These are phyloP conservation scores for Irpex lacteus DNA, from an alignment of 1,284 basidiomycete species.

Conservation along the genomic window DNA sequence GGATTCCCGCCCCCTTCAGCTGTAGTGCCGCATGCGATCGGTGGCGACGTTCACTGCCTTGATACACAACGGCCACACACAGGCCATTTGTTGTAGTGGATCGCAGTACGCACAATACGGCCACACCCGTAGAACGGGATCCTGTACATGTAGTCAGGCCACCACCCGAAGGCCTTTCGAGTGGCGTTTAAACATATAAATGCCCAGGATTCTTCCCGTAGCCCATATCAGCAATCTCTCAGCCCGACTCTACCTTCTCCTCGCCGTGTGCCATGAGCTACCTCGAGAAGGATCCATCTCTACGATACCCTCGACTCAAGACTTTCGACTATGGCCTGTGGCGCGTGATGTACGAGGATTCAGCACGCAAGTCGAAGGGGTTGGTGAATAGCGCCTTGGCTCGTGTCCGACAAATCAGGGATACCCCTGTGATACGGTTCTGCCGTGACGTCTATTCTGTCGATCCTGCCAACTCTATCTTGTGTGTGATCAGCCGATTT, in stretches of 20 bases:
- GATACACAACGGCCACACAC: neutral
- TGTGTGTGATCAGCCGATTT: conserved; percentile 7
- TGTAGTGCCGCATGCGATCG: neutral
- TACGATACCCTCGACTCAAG: neutral
- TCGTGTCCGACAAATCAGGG: conserved; percentile 2
- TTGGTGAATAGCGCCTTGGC: neutral
- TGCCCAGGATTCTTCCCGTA: neutral
- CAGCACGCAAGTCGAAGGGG: neutral
- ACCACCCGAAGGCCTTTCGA: neutral
- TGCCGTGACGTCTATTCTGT: conserved; percentile 7
- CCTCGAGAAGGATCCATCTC: neutral
- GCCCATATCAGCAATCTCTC: neutral
- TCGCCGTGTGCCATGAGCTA: neutral
- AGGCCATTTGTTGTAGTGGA: neutral
- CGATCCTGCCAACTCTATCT: conserved; percentile 4
- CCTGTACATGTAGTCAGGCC: neutral
- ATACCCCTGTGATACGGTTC: conserved; percentile 4
- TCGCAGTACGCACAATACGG: neutral
- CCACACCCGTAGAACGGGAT: no score
- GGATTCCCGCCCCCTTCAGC: neutral
- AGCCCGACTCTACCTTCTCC: neutral
- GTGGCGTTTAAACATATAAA: conserved; percentile 1
- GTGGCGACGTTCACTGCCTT: neutral
- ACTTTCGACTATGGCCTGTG: conserved; percentile 5
- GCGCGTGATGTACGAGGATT: conserved; percentile 8